Conservation (phyloP, 192 early-diverging fungal species). For the Backusella tarrabulga region DNA sequence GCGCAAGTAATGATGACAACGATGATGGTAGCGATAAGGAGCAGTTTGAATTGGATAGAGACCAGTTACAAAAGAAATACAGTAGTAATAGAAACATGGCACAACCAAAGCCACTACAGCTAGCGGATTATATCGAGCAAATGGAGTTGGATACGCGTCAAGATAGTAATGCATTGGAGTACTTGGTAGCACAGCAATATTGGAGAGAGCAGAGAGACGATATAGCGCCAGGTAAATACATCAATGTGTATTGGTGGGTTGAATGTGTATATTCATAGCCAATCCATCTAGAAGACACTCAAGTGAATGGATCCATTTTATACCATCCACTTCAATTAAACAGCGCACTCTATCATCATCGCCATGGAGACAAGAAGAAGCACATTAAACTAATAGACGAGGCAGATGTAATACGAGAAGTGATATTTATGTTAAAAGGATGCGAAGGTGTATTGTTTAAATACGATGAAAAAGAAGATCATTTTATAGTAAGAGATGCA, state of each 20-base stretch:
- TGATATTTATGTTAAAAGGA: slow-evolving; percentile 37
- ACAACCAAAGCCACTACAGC: background rate
- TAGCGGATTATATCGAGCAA: background rate
- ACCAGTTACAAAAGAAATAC: background rate
- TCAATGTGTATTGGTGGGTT: too few relatives aligned
- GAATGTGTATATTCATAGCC: background rate
- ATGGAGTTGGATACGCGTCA: slow-evolving; percentile 8
- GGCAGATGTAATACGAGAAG: slow-evolving; percentile 36
- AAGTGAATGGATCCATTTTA: background rate
- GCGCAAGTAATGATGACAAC: background rate
- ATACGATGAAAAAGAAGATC: background rate
- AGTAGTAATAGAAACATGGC: background rate
- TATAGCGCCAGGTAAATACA: background rate
- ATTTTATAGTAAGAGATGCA: background rate
- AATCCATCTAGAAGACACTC: background rate
- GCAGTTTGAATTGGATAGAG: slow-evolving; percentile 13
- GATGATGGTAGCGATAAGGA: slow-evolving; percentile 20
- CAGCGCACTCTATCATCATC: slow-evolving; percentile 11
- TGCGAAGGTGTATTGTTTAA: slow-evolving; percentile 29
- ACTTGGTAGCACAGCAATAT: slow-evolving; percentile 23
- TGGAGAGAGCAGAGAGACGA: slow-evolving; percentile 9
- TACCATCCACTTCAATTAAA: slow-evolving; percentile 1
- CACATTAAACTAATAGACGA: slow-evolving; percentile 26
- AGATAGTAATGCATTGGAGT: slow-evolving; percentile 13
- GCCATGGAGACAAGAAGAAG: slow-evolving; percentile 1